Evolutionary conservation across 495 filamentous ascomycete species (phyloP).

Genomic region (Cenococcum geophilum): DNA sequence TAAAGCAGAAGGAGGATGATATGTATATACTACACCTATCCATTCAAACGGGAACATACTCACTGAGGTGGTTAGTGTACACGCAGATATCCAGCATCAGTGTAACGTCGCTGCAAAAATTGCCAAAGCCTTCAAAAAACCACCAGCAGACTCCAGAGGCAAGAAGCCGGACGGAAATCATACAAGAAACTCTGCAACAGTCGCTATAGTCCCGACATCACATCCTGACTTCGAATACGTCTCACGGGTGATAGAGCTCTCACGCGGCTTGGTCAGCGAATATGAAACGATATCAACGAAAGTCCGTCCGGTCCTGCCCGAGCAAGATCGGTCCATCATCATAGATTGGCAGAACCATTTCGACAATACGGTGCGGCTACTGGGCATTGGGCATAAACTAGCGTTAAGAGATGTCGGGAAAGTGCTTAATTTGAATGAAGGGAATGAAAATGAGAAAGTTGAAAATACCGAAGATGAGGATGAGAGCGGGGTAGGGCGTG

Average conservation of each 20-base stretch:
- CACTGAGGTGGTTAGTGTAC: neutral
- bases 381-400: slow-evolving; percentile 15
- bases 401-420: slow-evolving; percentile 22
- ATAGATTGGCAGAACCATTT: slow-evolving; percentile 13
- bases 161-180: neutral
- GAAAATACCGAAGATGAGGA: slow-evolving; percentile 9
- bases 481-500: neutral
- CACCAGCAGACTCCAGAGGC: neutral
- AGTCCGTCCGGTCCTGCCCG: neutral
- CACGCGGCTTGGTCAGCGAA: slow-evolving; percentile 3
- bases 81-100: neutral
- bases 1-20: slow-evolving; percentile 9
- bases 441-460: neutral
- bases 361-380: slow-evolving; percentile 10
- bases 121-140: neutral
- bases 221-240: slow-evolving; percentile 3
- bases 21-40: slow-evolving; percentile 9
- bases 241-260: neutral
- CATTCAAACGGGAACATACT: neutral
- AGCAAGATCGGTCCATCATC: slow-evolving; percentile 1
- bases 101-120: neutral
- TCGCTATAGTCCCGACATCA: neutral
- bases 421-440: slow-evolving; percentile 1
- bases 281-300: slow-evolving; percentile 9
- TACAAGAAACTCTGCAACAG: slow-evolving; percentile 12